A percentile compares a stretch with the other conserved stretches of the same genome.
These are phyloP conservation scores for Aspergillus bombycis DNA, from an alignment of 2,329 filamentous ascomycete genomes.

Conservation along the genomic window DNA sequence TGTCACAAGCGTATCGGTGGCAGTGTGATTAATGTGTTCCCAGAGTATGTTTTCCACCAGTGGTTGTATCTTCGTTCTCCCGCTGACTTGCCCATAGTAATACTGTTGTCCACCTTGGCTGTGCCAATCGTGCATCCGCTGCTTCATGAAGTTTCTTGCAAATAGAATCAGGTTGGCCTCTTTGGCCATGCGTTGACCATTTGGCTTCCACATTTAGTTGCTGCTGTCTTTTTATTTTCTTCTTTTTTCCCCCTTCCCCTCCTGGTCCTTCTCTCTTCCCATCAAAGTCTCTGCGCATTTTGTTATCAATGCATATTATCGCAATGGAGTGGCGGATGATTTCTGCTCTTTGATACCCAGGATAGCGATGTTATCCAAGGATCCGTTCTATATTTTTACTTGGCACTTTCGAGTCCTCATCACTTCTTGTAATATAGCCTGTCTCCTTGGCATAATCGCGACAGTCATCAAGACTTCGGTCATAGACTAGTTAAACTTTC, in stretches of 20 bases:
- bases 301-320: slow-evolving; percentile 12
- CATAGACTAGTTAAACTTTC: slow-evolving; percentile 13
- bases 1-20: slow-evolving; percentile 92
- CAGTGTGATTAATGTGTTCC: slow-evolving; percentile 86
- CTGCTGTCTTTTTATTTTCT: slow-evolving; percentile 18
- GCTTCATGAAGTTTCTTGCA: slow-evolving; percentile 25
- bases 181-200: slow-evolving; percentile 9
- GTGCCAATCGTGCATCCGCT: slow-evolving; percentile 56
- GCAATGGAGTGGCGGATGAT: slow-evolving; percentile 24
- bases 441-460: background rate
- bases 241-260: slow-evolving; percentile 25
- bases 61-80: background rate
- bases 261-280: slow-evolving; percentile 19
- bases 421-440: background rate
- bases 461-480: slow-evolving; percentile 15
- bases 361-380: slow-evolving; percentile 31
- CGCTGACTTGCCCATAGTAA: slow-evolving; percentile 42
- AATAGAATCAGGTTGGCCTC: slow-evolving; percentile 15
- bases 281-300: slow-evolving; percentile 9
- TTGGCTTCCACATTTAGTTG: background rate
- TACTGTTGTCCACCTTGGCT: slow-evolving; percentile 78
- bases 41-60: slow-evolving; percentile 63
- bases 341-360: slow-evolving; percentile 42
- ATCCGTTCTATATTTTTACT: slow-evolving; percentile 18
- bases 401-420: background rate